Base-by-base conservation (phyloP, 768 basidiomycete genomes). In the Gloeostereum incarnatum region DNA sequence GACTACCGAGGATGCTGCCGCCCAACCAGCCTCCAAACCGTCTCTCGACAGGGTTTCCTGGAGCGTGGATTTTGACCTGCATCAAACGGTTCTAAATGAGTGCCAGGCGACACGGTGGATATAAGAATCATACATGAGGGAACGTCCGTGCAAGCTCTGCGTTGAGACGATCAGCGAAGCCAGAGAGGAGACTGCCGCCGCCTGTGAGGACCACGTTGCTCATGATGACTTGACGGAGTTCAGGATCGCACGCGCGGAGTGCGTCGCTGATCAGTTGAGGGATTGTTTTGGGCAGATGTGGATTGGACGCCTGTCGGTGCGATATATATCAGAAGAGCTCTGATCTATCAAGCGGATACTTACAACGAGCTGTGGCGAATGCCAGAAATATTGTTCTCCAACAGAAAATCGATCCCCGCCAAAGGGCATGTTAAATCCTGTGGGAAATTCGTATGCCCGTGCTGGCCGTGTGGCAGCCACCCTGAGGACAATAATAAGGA, bases 191-290 rank as follows among this genome's bases (percentile, higher is more conserved):
- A 41, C 84, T 89, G 25, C 92, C 87, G 7, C 93, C 94, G 6
- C 96, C 96, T n/a, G 90, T 87, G 32, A 98, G 75, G 34, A 99
- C 93, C 36, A 99, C 81, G 51, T 98, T 97, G 44, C 84, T 78
- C 53, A 94, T 74, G 19, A 99, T 76, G 14, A 86, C 81, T 42
- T 88, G 84, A 20, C 93, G 84, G 40, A 97, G 63, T 56, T 99
- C 96, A 0, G 86, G 80, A 49, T 99, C 96, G 59, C 87, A 90
- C 7, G 85, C 74, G 43, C 79, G 73, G 41, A 98, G 70, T 0
- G 89, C 75, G 42, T 82, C 78, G 36, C 68, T 73, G 31, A 97
- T 80, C 20, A 99, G 67, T 6, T 76, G 63, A 6, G 84, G 78
- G 31, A 98, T 65, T 20, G 73, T 78, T 58, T 84, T 83, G 2